Evolutionary conservation across 768 basidiomycete species (phyloP).

Genomic region (Russula foetens): DNA sequence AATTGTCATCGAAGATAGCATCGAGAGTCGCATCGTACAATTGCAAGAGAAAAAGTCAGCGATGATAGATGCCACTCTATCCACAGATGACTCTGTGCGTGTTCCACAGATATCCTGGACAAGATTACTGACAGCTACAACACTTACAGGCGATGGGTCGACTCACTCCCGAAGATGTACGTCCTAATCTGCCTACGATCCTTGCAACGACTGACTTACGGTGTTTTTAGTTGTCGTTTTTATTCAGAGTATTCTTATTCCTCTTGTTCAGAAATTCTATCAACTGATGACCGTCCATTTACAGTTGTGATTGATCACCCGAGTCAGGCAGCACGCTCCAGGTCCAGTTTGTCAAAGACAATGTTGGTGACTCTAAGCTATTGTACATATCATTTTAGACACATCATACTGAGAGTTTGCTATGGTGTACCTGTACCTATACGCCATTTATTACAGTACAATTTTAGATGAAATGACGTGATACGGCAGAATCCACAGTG

Average conservation of each 20-base stretch:
- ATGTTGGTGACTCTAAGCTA: not conserved
- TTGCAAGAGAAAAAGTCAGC: constrained; percentile 97
- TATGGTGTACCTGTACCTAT: not conserved
- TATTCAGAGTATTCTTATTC: constrained; percentile 35
- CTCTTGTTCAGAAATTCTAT: not conserved
- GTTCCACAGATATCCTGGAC: not conserved
- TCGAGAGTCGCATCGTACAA: constrained; percentile 93
- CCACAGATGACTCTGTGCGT: constrained; percentile 69
- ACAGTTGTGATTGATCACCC: not conserved
- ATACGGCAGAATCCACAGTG: not conserved
- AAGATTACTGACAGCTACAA: constrained; percentile 10
- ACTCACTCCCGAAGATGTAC: constrained; percentile 71
- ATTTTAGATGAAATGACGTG: not conserved
- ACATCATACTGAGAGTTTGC: not conserved
- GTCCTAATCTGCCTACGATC: constrained; percentile 8
- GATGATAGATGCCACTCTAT: constrained; percentile 86
- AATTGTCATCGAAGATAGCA: constrained; percentile 91
- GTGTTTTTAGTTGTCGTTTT: constrained; percentile 32
- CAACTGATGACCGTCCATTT: not conserved
- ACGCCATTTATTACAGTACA: not conserved
- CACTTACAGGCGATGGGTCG: constrained; percentile 78
- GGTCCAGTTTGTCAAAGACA: not conserved
- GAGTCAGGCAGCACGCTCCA: not conserved
- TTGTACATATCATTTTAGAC: not conserved
- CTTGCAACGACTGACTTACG: constrained; percentile 3